phyloP scores from a whole-genome alignment of 2,329 filamentous ascomycete genomes.

The Pseudocercospora crystallina region DNA sequence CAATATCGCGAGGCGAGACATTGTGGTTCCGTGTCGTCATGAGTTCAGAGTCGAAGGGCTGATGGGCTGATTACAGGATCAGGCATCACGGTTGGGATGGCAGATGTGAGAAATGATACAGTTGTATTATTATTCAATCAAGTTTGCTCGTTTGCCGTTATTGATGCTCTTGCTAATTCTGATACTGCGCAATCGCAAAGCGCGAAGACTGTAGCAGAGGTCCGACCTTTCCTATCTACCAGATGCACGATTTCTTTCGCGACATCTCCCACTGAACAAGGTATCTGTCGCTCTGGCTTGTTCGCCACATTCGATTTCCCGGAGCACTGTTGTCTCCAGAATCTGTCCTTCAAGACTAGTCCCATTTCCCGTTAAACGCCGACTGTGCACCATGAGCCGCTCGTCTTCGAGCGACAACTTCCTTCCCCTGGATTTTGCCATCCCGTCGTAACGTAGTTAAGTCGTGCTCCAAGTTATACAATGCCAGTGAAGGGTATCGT shows the following conservation, averaged over 20 bases:
- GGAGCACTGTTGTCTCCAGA: too few species aligned
- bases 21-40: too few species aligned
- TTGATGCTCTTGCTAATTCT: conserved; percentile 6
- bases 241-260: neutral
- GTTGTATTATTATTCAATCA: too few species aligned
- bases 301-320: too few species aligned
- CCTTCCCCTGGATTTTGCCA: conserved; percentile 6
- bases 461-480: conserved; percentile 20
- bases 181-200: neutral
- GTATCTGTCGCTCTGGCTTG: neutral
- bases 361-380: neutral
- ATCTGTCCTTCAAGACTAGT: too few species aligned
- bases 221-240: neutral
- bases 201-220: too few species aligned
- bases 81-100: too few species aligned
- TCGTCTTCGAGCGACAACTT: neutral
- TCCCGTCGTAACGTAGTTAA: conserved; percentile 17
- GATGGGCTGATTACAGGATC: too few species aligned
- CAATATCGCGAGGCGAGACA: too few species aligned
- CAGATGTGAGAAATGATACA: too few species aligned
- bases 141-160: neutral
- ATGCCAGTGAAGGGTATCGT: conserved; percentile 27
- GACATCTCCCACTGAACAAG: neutral
- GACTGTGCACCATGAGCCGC: conserved; percentile 1
- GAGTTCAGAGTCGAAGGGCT: too few species aligned